Conservation (phyloP, 495 filamentous ascomycete genomes). For the Penicillium bovifimosum region DNA sequence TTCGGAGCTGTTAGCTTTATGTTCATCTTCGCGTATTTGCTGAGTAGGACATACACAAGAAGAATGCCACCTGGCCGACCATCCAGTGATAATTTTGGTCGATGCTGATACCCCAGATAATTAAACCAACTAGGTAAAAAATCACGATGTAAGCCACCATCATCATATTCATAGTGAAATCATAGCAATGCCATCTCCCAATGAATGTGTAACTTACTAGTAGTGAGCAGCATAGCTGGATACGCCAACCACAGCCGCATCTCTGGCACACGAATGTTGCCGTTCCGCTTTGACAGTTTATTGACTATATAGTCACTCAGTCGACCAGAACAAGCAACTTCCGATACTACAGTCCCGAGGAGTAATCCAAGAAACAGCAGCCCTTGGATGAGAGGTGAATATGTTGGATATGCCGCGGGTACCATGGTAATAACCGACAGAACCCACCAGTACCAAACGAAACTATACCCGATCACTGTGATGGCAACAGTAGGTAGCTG, state of each 20-base stretch:
- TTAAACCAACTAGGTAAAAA: conserved; percentile 24
- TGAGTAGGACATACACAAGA: conserved; percentile 31
- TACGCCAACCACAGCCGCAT: conserved; percentile 57
- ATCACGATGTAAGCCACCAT: no score
- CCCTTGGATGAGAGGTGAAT: conserved; percentile 51
- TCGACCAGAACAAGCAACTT: conserved; percentile 49
- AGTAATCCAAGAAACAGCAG: conserved; percentile 54
- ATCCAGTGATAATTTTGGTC: conserved; percentile 55
- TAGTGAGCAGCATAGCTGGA: conserved; percentile 47
- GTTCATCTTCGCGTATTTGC: background rate
- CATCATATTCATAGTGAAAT: no score
- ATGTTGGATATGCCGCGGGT: conserved; percentile 51
- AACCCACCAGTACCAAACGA: conserved; percentile 62
- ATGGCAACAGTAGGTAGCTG: conserved; percentile 43
- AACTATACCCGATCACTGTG: conserved; percentile 47
- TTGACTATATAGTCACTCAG: conserved; percentile 49
- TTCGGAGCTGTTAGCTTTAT: background rate
- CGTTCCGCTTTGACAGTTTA: conserved; percentile 43
- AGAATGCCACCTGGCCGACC: conserved; percentile 55
- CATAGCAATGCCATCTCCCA: no score
- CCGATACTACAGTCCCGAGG: conserved; percentile 50
- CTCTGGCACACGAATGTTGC: conserved; percentile 45
- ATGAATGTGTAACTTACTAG: no score
- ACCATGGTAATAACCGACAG: conserved; percentile 56
- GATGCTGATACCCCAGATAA: conserved; percentile 55